Evolutionary conservation across 768 basidiomycete genomes (phyloP).

Genomic region (Phaeotremella skinneri): DNA sequence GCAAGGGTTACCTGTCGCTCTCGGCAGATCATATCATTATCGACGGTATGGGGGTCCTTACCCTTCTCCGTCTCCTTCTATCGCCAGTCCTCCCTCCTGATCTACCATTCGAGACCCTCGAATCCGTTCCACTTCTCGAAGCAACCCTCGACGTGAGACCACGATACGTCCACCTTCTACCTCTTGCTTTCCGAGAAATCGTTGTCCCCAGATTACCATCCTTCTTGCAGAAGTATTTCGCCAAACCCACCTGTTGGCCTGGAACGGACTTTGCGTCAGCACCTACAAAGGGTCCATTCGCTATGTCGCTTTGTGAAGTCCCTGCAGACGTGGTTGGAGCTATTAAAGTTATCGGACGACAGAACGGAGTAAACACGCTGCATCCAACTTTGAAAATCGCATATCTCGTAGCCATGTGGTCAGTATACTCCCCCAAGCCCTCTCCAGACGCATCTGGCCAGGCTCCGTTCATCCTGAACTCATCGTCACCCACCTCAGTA

Average conservation of each 20-base stretch:
- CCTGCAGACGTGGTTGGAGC: constrained; percentile 1
- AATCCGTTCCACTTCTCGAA: constrained; percentile 2
- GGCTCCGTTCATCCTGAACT: not conserved
- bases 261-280: not conserved
- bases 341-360: constrained; percentile 10
- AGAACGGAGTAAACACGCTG: constrained; percentile 18
- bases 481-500: constrained; percentile 15
- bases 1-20: constrained; percentile 14
- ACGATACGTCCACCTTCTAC: constrained; percentile 9
- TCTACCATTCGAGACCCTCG: constrained; percentile 18
- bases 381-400: constrained; percentile 19
- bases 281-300: not conserved
- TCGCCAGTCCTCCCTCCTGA: constrained; percentile 5
- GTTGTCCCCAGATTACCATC: constrained; percentile 16
- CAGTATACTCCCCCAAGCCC: constrained; percentile 4
- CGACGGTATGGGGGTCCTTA: constrained; percentile 15
- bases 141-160: constrained; percentile 11
- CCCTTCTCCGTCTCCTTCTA: constrained; percentile 6
- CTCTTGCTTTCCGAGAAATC: constrained; percentile 15
- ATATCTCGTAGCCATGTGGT: constrained; percentile 16
- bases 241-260: constrained; percentile 8
- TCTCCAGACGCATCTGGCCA: not conserved
- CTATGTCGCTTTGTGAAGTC: constrained; percentile 1
- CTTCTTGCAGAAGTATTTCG: constrained; percentile 17
- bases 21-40: constrained; percentile 14